Evolutionary conservation across 306 rosid species (phyloP).

Genomic region (Lablab purpureus): DNA sequence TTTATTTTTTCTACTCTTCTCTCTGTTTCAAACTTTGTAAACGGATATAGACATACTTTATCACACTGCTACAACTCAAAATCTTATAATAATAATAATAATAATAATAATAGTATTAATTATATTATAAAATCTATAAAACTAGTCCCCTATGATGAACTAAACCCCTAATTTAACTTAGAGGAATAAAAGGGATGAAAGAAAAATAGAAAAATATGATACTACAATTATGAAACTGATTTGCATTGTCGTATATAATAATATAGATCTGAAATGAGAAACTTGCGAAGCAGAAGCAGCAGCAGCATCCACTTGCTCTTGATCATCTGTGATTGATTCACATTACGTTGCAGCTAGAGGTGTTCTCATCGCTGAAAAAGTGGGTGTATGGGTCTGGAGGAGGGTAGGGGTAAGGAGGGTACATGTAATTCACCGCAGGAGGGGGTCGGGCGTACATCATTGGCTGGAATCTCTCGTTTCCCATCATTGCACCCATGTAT

Average conservation of each 20-base stretch:
- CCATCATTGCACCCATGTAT: conserved; percentile 72
- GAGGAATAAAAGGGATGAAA: conserved; percentile 28
- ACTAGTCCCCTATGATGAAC: conserved; percentile 48
- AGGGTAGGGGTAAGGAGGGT: conserved; percentile 57
- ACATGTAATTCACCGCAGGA: conserved; percentile 62
- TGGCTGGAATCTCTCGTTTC: conserved; percentile 78
- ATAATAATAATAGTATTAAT: not conserved
- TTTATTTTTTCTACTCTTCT: not conserved
- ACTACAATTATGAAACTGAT: conserved; percentile 45
- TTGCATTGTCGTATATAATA: conserved; percentile 67
- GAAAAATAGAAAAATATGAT: conserved; percentile 38
- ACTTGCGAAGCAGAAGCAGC: not conserved
- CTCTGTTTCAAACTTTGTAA: conserved; percentile 60
- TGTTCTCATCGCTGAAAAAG: conserved; percentile 85
- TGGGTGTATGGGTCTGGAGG: conserved; percentile 68
- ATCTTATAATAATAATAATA: conserved; percentile 35
- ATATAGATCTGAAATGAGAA: not conserved
- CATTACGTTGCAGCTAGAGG: conserved; percentile 90
- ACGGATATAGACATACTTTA: conserved; percentile 57
- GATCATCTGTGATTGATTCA: conserved; percentile 43
- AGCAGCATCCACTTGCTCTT: too few relatives aligned
- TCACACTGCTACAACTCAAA: conserved; percentile 26
- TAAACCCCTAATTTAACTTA: conserved; percentile 46
- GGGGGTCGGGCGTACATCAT: conserved; percentile 87
- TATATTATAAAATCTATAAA: conserved; percentile 46